phyloP scores from a whole-genome alignment of 1,139 yeast genomes.

The Tardiomyces depauwii region DNA sequence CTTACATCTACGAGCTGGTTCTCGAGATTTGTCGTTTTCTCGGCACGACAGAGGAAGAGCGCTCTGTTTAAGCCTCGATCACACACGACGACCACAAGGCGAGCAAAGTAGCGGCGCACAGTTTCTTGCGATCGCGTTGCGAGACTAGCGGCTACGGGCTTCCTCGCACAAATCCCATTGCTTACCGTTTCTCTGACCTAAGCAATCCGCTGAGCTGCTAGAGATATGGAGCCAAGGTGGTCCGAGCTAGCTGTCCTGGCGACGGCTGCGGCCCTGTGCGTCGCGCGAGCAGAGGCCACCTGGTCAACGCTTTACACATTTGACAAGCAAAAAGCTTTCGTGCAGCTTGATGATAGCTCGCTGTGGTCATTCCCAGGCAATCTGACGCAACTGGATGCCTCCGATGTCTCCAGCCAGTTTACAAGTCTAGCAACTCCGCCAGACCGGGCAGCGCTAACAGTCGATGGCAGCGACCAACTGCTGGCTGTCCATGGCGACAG shows the following conservation, averaged over 20 bases:
- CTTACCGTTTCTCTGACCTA: too few relatives aligned
- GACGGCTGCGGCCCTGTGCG: background rate
- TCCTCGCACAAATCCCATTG: too few relatives aligned
- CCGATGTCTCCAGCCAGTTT: background rate
- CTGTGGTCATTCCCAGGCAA: background rate
- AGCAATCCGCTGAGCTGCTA: too few relatives aligned
- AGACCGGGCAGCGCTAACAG: constrained; percentile 8
- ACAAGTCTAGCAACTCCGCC: constrained; percentile 8
- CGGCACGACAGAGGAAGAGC: too few relatives aligned
- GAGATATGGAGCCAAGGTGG: background rate
- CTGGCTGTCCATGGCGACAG: constrained; percentile 10
- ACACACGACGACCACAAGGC: too few relatives aligned
- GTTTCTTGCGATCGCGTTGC: too few relatives aligned
- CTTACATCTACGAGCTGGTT: too few relatives aligned
- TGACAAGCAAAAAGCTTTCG: background rate
- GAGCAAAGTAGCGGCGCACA: too few relatives aligned
- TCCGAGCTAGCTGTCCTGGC: background rate
- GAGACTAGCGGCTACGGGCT: too few relatives aligned
- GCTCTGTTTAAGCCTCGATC: too few relatives aligned
- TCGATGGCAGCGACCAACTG: constrained; percentile 9
- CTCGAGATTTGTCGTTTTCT: too few relatives aligned
- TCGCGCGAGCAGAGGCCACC: background rate
- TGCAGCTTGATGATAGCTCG: background rate
- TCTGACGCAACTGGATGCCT: background rate
- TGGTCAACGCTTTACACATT: background rate